Evolutionary conservation across 805 yeast genomes (phyloP).

Genomic region (Candida dajiaensis): DNA sequence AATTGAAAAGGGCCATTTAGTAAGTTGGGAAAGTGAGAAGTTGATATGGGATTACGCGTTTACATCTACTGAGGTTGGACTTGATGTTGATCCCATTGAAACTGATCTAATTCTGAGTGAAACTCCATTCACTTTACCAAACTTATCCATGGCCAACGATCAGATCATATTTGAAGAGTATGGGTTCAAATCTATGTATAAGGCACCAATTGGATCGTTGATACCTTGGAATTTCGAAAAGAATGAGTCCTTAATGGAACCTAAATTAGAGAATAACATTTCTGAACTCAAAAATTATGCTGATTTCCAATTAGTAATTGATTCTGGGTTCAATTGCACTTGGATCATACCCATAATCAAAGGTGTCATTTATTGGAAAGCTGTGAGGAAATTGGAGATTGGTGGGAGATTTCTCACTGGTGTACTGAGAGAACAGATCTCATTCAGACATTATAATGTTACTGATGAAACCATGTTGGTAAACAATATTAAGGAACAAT

Average conservation of each 20-base stretch:
- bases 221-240: conserved; percentile 51
- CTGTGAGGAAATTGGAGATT: conserved; percentile 70
- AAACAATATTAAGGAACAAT: conserved; percentile 76
- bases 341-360: conserved; percentile 82
- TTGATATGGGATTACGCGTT: conserved; percentile 80
- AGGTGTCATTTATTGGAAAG: conserved; percentile 72
- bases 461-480: conserved; percentile 84
- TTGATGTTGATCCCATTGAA: conserved; percentile 41
- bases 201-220: conserved; percentile 56
- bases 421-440: conserved; percentile 72
- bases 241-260: conserved; percentile 25
- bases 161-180: conserved; percentile 93
- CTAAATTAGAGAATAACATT: conserved; percentile 15
- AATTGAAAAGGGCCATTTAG: conserved; percentile 79
- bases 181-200: conserved; percentile 64
- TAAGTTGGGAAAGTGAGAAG: conserved; percentile 87
- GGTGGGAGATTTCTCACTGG: conserved; percentile 88
- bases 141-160: conserved; percentile 76
- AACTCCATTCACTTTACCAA: conserved; percentile 75
- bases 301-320: conserved; percentile 77
- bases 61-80: conserved; percentile 28
- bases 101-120: conserved; percentile 70
- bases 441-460: conserved; percentile 89
- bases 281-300: conserved; percentile 23
- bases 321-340: conserved; percentile 83